Conservation (phyloP, 192 early-diverging fungal genomes). For the Dissophora ornata region DNA sequence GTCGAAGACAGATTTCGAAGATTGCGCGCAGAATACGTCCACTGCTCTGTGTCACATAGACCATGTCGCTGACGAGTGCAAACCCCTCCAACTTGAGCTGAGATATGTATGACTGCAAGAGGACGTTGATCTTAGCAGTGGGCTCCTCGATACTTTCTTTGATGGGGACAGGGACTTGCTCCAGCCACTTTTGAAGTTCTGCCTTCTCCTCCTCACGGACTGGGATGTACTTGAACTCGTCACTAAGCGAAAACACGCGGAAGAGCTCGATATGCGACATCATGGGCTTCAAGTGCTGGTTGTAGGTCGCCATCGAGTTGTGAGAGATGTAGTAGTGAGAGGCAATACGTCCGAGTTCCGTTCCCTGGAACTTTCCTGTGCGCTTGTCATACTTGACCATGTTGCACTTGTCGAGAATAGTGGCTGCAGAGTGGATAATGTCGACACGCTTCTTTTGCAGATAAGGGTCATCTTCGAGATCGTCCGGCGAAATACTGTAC, state of each 20-base stretch:
- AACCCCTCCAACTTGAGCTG: conserved; percentile 93
- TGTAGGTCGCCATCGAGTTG: conserved; percentile 92
- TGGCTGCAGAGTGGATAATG: conserved; percentile 89
- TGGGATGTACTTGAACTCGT: conserved; percentile 95
- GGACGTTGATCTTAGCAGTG: conserved; percentile 92
- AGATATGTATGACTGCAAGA: conserved; percentile 97
- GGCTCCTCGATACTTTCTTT: conserved; percentile 93
- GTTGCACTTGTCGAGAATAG: conserved; percentile 87
- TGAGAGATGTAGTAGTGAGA: conserved; percentile 97
- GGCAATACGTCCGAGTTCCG: conserved; percentile 95
- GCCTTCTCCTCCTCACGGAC: conserved; percentile 95
- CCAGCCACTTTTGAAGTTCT: conserved; percentile 87
- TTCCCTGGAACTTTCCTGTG: conserved; percentile 88
- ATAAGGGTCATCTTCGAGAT: conserved; percentile 79
- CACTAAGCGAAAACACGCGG: conserved; percentile 86
- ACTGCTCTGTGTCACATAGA: conserved; percentile 96
- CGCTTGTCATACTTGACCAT: conserved; percentile 96
- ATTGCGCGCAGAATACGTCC: conserved; percentile 94
- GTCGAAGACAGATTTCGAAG: conserved; percentile 95
- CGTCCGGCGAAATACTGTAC: conserved; percentile 82
- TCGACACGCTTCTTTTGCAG: conserved; percentile 89
- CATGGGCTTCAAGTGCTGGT: conserved; percentile 91
- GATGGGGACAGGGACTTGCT: conserved; percentile 95
- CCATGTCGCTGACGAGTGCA: conserved; percentile 97
- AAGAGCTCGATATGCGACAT: conserved; percentile 93